These are phyloP conservation scores for Oxalis stricta DNA, from an alignment of 441 rosid genomes.

Conservation along the genomic window DNA sequence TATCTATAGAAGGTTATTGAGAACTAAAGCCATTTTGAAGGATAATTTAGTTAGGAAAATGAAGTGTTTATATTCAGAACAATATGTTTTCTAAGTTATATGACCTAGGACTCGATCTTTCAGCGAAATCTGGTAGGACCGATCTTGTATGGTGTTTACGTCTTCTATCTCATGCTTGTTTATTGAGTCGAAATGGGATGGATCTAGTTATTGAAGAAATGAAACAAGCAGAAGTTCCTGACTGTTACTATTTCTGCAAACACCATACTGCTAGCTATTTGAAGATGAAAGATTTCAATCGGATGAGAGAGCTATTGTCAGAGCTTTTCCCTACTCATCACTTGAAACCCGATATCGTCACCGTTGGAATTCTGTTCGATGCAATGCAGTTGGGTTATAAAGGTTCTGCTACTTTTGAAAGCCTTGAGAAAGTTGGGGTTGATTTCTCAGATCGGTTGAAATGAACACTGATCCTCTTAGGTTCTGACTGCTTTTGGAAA, in stretches of 20 bases:
- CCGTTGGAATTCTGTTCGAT: slow-evolving; percentile 47
- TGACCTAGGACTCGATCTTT: slow-evolving; percentile 36
- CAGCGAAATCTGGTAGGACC: slow-evolving; percentile 26
- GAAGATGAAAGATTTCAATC: slow-evolving; percentile 44
- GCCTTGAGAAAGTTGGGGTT: slow-evolving; percentile 44
- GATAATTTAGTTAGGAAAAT: slow-evolving; percentile 46
- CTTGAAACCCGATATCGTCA: slow-evolving; percentile 55
- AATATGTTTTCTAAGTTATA: slow-evolving; percentile 62
- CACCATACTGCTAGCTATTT: slow-evolving; percentile 36
- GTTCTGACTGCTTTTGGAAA: slow-evolving; percentile 53
- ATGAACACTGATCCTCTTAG: slow-evolving; percentile 47
- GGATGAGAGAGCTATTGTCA: slow-evolving; percentile 20
- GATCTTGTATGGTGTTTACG: slow-evolving; percentile 55
- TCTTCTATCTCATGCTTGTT: slow-evolving; percentile 48
- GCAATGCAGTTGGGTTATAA: slow-evolving; percentile 29
- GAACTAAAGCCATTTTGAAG: slow-evolving; percentile 22
- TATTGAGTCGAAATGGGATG: slow-evolving; percentile 49
- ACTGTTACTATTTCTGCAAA: slow-evolving; percentile 33
- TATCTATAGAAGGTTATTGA: slow-evolving; percentile 20
- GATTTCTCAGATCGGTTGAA: slow-evolving; percentile 35
- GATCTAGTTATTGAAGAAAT: slow-evolving; percentile 33
- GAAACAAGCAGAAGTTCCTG: slow-evolving; percentile 36
- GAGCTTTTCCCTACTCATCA: slow-evolving; percentile 12
- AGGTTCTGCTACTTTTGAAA: slow-evolving; percentile 24
- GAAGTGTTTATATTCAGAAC: slow-evolving; percentile 38